Evolutionary conservation across 495 filamentous ascomycete species (phyloP).

Genomic region (Filosporella fistucella): DNA sequence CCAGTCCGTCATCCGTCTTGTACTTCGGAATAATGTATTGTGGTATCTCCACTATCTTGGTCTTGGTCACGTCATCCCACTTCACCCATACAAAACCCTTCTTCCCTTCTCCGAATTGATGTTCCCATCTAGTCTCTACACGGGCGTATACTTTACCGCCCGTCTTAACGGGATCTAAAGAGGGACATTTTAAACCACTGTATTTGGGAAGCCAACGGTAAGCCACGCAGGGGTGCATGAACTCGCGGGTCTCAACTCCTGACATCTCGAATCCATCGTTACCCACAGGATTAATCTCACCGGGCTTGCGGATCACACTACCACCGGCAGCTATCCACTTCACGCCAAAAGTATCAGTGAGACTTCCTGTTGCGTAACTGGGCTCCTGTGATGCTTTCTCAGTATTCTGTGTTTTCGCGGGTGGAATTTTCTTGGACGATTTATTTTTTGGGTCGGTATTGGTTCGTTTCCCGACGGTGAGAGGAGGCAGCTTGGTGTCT

Average conservation of each 20-base stretch:
- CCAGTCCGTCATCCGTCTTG: conserved; percentile 2
- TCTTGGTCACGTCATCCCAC: neutral
- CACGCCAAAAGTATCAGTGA: neutral
- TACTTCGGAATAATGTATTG: conserved; percentile 4
- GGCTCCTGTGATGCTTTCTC: neutral
- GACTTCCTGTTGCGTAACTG: neutral
- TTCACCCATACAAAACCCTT: conserved; percentile 8
- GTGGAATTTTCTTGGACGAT: neutral
- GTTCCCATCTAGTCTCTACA: conserved; percentile 2
- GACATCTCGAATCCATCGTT: neutral
- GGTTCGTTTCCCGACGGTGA: neutral
- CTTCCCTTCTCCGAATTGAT: neutral
- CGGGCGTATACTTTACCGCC: neutral
- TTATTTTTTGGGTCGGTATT: neutral
- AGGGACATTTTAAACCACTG: neutral
- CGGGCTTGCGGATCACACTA: neutral
- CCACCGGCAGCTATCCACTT: conserved; percentile 1
- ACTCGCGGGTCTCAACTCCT: neutral
- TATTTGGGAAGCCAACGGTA: neutral
- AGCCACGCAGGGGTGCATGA: conserved; percentile 4
- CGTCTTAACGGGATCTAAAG: neutral
- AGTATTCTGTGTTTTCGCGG: neutral
- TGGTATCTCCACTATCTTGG: conserved; percentile 1
- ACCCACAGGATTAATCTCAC: neutral
- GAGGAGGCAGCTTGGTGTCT: neutral